Evolutionary conservation across 768 basidiomycete genomes (phyloP), one percentile per base, ranked within the genome.

Genomic region (Clathrus columnatus): DNA sequence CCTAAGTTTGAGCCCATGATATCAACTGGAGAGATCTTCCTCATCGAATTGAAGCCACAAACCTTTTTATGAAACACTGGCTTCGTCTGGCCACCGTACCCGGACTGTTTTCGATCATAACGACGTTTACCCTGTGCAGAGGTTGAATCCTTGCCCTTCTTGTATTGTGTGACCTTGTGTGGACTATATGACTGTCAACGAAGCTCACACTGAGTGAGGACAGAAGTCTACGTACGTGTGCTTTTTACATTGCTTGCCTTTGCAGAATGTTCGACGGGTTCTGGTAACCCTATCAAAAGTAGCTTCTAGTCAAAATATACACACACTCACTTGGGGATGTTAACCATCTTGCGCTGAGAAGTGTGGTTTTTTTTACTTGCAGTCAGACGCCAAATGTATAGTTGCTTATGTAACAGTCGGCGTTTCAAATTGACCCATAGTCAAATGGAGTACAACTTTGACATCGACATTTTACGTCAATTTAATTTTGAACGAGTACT

Each of bases 31-130:
- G 44, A 26, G 16, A 21, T 29, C 42, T 46, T 24, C 42, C 41
- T 48, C 24, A 32, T 0, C 56, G 27, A 28, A 48, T 8, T 46
- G 41, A 8, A 8, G 45, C 2, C n/a, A 69, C 75, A 65, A 62
- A 84, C 92, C 86, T 96, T 98, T 82, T 99, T 99, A 89, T 99
- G 96, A 87, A 99, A 99, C 75, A 99, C 94, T 59, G 95, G 95
- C 79, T 99, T 99, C 58, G 95, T 99, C 81, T 99, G 95, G 76
- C 95, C 95, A 87, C 95, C 95, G 77, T 97, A 98, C 75, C 95
- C 90, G 61, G 86, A 87, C 73, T 90, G 93, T 83, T 96, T 95
- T 68, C 95, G 87, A 79, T 98, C 96, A 77, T 99, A 98, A 78
- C 96, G 92, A 67, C 96, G 89, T 85, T 99, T 98, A 77, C 96